Base-by-base conservation (phyloP, 2,329 filamentous ascomycete genomes). In the Mycogone perniciosa region DNA sequence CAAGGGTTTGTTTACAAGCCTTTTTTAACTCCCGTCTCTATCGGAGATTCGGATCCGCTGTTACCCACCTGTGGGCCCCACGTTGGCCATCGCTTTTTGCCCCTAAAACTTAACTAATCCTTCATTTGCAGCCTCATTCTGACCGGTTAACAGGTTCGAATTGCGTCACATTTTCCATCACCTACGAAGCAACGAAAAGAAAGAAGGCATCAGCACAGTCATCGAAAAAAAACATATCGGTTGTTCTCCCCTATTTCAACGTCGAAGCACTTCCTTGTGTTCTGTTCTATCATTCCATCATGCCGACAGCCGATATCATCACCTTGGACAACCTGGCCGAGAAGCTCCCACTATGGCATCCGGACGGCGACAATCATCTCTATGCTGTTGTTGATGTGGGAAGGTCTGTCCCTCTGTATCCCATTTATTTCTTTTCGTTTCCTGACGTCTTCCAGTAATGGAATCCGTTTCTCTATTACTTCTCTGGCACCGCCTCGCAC, bases 381-480 rank as follows among this genome's bases (percentile, higher is more conserved):
- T 77, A 77, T 60, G 78, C 78, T 47, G 65, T 82, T 47, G 78
- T 82, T 50, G 79, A 82, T 56, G 81, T 82, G 77, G 79, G 79
- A 62, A 81, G 78, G 78, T 79, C 53, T 50, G 57, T 53, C 45
- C 48, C 31, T 26, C 50, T 55, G 5, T 54, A 42, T n/a, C 31
- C 37, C 44, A 40, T 20, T n/a, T 30, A 31, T 43, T 43, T 34
- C 27, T 33, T 31, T 27, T 37, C 34, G n/a, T 10, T 46, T 57
- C 13, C 35, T 50, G 43, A 59, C 48, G 26, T 30, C 7, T 44
- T 37, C 13, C 58, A 89, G 89, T 74, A 96, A 96, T 73, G 91
- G 90, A 60, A 92, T 96, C 61, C 88, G 91, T 50, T 95, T 95
- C 74, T 92, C 89, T 41, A 89, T 96, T 61, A 88, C 89, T 7